Evolutionary conservation across 2,329 filamentous ascomycete genomes (phyloP), one percentile per base, ranked within the genome.

Genomic region (Colletotrichum graminicola): DNA sequence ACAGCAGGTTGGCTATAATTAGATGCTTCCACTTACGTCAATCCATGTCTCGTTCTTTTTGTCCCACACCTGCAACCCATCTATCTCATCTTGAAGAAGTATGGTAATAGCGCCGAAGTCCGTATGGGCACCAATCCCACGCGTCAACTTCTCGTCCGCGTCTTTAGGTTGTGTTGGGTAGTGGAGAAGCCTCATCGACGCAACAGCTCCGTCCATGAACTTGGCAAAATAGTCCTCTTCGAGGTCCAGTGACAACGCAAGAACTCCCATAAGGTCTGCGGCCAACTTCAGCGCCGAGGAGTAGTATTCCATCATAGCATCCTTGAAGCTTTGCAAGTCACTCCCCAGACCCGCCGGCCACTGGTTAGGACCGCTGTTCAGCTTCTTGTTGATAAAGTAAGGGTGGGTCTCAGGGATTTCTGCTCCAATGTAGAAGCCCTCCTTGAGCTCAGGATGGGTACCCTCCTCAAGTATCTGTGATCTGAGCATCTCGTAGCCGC

Each of bases 81-180:
- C 82, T 18, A 84, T 79, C 2, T 79, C 78, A 69, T 87, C 86
- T 74, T 89, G 87, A 3, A 89, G 80, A 14, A 90, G 82, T 39
- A 89, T 80, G 0, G 88, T 89, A 55, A 89, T 83, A 57, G 84
- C 84, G n/a, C 87, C 86, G 73, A 87, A 89, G 74, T 88, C 88
- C 0, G 85, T 87, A 73, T 88, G 88, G 3, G 84, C 86, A 0
- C 86, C 86, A 2, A 82, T 79, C 78, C 83, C 65, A 74, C 82
- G 52, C 75, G 78, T 76, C 75, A 80, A 77, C 52, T 76, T 78
- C 59, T 78, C 76, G 36, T 81, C 76, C 6, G 73, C 75, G 26
- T 82, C 80, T 0, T 77, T 73, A 2, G 78, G 79, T 67, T 82
- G 82, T 0, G 84, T 81, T 2, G 85, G 85, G 74, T 88, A 88